Base-by-base conservation (phyloP, 768 basidiomycete species). In the Rubroboletus satanas region DNA sequence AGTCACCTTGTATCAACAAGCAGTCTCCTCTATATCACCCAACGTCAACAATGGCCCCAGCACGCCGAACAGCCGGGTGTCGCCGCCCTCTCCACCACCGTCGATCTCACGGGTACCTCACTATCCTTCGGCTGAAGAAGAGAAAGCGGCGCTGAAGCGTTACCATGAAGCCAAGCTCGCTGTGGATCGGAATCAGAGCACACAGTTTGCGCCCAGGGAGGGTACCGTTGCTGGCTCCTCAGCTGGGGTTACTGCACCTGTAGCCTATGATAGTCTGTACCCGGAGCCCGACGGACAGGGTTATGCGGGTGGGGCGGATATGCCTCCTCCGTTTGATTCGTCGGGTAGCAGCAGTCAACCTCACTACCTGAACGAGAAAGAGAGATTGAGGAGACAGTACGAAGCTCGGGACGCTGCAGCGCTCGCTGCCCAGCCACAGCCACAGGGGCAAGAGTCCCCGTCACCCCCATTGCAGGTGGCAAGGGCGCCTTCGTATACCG, bases 81-180 rank as follows among this genome's bases (percentile, higher is more conserved):
- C 67, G 26, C 62, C 71, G n/a, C 56, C 74, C 54, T 51, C 69
- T 35, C 66, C 62, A 26, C 57, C 73, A 33, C 26, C 64, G 39
- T 54, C 72, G 6, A 32, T 61, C 36, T 54, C 66, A 6, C 56
- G 64, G 3, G 65, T 76, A 4, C 79, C 82, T 31, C 77, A 79
- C 31, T 87, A 82, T 62, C 70, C 73, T 33, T 81, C 83, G 18
- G 88, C 88, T 0, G 85, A 83, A 56, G 79, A 88, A 64, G 90
- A 92, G 70, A 91, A 91, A 65, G 85, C 81, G 3, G 84, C 84
- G 23, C 64, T 90, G 52, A 76, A 67, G 59, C 74, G 83, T 55
- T 92, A 88, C 64, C 77, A 85, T 31, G 82, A 88, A 48, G 89
- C 89, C 0, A 88, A 83, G 65, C 74, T 74, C 45, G 88, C 89